Conservation (phyloP, 139 green algal species). For the Chlorella ohadii region DNA sequence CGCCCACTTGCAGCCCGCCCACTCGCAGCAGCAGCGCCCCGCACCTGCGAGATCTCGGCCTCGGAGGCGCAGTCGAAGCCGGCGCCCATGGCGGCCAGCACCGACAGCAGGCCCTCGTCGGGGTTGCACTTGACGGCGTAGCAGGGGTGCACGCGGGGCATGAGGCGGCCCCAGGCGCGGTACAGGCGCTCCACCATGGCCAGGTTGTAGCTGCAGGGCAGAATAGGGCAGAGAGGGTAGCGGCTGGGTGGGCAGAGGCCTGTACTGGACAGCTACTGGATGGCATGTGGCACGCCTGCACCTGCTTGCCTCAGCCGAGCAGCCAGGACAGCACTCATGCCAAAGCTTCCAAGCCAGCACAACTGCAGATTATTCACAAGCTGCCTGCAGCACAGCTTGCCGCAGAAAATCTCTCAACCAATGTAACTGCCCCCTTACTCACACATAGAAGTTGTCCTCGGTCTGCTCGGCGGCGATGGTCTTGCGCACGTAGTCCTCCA, state of each 20-base stretch:
- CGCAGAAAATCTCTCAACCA: too few species aligned
- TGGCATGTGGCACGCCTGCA: too few species aligned
- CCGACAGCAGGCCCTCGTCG: conserved; percentile 83
- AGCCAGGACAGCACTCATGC: too few species aligned
- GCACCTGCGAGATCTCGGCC: conserved; percentile 71
- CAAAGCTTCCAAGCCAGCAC: too few species aligned
- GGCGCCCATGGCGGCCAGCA: conserved; percentile 86
- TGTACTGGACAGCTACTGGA: too few species aligned
- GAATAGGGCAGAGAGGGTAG: not conserved
- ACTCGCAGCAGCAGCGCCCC: too few species aligned
- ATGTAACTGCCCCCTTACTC: not conserved
- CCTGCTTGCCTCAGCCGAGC: too few species aligned
- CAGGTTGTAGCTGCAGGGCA: conserved; percentile 31
- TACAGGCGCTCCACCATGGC: conserved; percentile 33
- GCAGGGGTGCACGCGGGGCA: conserved; percentile 89
- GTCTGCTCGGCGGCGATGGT: conserved; percentile 16
- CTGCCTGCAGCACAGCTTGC: too few species aligned
- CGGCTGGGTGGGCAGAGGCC: not conserved
- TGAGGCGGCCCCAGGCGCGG: conserved; percentile 66
- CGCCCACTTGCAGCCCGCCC: too few species aligned
- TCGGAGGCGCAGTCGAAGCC: conserved; percentile 96
- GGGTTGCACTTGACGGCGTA: conserved; percentile 98
- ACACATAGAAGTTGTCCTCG: conserved; percentile 41
- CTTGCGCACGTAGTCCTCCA: conserved; percentile 32
- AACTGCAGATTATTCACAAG: not conserved